Base-by-base conservation (phyloP, 225 moss, liverwort and hornwort species). In the Physcomitrium patens region DNA sequence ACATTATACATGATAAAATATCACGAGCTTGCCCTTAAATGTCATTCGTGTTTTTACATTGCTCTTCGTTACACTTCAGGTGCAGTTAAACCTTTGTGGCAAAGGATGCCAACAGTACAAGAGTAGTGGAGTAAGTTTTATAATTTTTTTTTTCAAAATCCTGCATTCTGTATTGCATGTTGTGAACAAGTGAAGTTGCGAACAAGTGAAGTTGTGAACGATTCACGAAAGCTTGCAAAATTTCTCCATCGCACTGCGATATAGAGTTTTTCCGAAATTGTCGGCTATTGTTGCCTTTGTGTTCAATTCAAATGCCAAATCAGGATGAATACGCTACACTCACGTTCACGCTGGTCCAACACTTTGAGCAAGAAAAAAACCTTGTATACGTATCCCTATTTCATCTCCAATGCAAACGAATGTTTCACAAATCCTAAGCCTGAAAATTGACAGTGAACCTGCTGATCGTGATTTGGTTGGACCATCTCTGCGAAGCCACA, bases 251-350 rank as follows among this genome's bases (percentile, higher is more conserved):
- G 10, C 6, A 43, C 43, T 12, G 10, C 2, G 31, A 53, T 37
- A 5, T 31, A 27, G 2, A 11, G 1, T 54, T 14, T n/a, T 20
- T 19, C 19, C 41, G 56, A 69, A 68, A 20, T 19, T 43, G 37
- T 43, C 26, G 69, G 55, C 44, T 58, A 26, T 70, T 11, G 70
- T 54, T 15, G 70, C 26, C 45, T 45, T 42, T 55, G 3, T 10
- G 15, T 12, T 15, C 1, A 58, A 58, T 69, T 10, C 44, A 58
- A 45, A 17, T 19, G 19, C 54, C 8, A 5, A 42, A 19, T 37
- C 69, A 24, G 4, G 2, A 23, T 23, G 45, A 70, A 15, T 11
- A 45, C 17, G 16, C 70, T 10, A 44, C 45, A 24, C 23, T 42
- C 23, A 44, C 57, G 45, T 26, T 7, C 12, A 24, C 8, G 54